Base-by-base conservation (phyloP, 495 filamentous ascomycete genomes). In the Podospora anserina region DNA sequence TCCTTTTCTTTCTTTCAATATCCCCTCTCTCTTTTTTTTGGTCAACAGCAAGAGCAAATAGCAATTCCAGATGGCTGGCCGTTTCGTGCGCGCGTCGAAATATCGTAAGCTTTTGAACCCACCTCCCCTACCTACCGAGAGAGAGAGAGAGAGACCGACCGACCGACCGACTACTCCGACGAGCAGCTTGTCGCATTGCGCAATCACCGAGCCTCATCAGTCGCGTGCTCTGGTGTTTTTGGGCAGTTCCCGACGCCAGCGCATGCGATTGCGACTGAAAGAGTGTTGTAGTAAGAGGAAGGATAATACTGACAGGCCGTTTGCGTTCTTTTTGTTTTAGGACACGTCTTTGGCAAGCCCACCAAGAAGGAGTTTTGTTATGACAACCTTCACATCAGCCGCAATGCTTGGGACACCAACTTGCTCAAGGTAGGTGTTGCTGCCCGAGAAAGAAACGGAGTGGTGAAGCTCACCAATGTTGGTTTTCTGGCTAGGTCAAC, bases 391-490 rank as follows among this genome's bases (percentile, higher is more conserved):
- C 87, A 85, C 71, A 90, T 99, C 79, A 97, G 94, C 69, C 89
- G 88, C 79, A 99, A 99, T 88, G 94, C 96, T 64, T 99, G 95
- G 94, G 95, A 99, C 80, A 97, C 92, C 78, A 99, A 99, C 81
- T 85, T 99, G 64, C 85, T 98, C 80, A 98, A 98, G 87, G 94
- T 95, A 61, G 58, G 32, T 55, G 53, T 56, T 44, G 26, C 27
- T 19, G 26, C 27, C 64, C 28, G 39, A 49, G 39, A 49, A 49
- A 6, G 39, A 49, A 49, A 16, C 0, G 13, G 39, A 49, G 71
- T 49, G 49, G 62, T 20, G 23, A 19, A 58, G n/a, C 55, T 58
- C 6, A 58, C 55, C 55, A 11, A 11, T 58, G 55, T 58, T 58
- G 23, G 1, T 26, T 20, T 58, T 26, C 18, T 26, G n/a, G 55